Evolutionary conservation across 2,329 filamentous ascomycete species (phyloP).

Genomic region (Pseudogymnoascus sp.): DNA sequence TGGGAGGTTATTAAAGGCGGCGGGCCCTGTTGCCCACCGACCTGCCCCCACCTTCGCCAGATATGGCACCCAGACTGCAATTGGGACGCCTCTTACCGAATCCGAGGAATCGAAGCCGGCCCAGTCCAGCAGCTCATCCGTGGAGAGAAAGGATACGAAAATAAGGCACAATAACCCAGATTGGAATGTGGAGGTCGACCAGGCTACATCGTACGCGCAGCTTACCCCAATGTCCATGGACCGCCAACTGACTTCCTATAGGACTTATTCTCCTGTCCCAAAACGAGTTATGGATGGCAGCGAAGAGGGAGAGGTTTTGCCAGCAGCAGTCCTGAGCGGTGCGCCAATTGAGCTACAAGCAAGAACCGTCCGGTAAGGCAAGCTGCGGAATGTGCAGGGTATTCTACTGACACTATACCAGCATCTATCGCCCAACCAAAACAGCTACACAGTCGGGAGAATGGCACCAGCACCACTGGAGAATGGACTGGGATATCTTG

Average conservation of each 20-base stretch:
- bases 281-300: slow-evolving; percentile 85
- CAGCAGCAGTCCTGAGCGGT: slow-evolving; percentile 82
- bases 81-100: slow-evolving; percentile 32
- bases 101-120: slow-evolving; percentile 30
- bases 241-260: slow-evolving; percentile 37
- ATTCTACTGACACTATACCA: slow-evolving; percentile 33
- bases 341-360: slow-evolving; percentile 91
- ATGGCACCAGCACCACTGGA: slow-evolving; percentile 80
- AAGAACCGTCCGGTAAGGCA: slow-evolving; percentile 75
- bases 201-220: slow-evolving; percentile 72
- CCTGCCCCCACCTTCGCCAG: slow-evolving; percentile 41
- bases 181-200: slow-evolving; percentile 74
- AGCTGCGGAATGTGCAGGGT: background rate
- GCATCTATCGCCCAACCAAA: slow-evolving; percentile 87
- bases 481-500: slow-evolving; percentile 97
- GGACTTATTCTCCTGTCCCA: slow-evolving; percentile 84
- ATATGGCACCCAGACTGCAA: slow-evolving; percentile 43
- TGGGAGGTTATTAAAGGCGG: slow-evolving; percentile 44
- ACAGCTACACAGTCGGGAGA: slow-evolving; percentile 92
- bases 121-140: slow-evolving; percentile 28
- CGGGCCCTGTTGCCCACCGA: slow-evolving; percentile 32
- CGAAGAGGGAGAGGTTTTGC: slow-evolving; percentile 65
- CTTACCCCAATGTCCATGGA: background rate
- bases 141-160: slow-evolving; percentile 16
- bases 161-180: slow-evolving; percentile 56